Evolutionary conservation across 257 asterid species (phyloP), one percentile per base, ranked within the genome.

Genomic region (Haberlea rhodopensis): DNA sequence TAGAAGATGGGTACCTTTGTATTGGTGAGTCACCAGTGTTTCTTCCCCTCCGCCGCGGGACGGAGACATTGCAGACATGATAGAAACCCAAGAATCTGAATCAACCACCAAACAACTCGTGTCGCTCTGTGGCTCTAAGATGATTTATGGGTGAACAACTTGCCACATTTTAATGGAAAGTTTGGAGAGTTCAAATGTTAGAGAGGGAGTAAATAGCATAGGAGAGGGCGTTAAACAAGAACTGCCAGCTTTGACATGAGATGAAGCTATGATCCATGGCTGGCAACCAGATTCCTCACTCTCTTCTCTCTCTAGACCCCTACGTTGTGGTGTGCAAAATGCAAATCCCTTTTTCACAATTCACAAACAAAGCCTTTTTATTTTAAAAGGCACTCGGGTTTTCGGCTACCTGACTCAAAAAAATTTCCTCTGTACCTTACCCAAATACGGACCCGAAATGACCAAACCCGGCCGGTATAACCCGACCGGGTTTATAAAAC

Each of bases 11-110:
- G 9, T 69, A 94, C 99, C 97, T 79, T 90, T 60, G 63, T 82
- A 66, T 88, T 90, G 67, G 84, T 86, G 63, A 87, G 83, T 97
- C 99, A 94, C 99, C 99, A 94, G 78, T 84, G 96, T 62, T 82
- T 90, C 84, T 68, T 85, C 90, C 24, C 74, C 84, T 19, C 69
- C 80, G 67, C 84, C 49, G 65, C 63, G 72, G 32, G 80, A 70
- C 27, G 87, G 81, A 60, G 92, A 78, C 26, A 85, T 68, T 20
- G 63, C 83, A 40, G 99, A 83, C 97, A 90, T 87, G 59, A 73
- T 71, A 29, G 78, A 75, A 63, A 76, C 51, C 76, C 80, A 62
- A 24, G 29, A 75, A 60, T 76, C 86, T 56, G 59, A 54, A 52
- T 60, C 84, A 68, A 73, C 80, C 86, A 79, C 72, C 53, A 31